These are phyloP conservation scores for Lodderomyces metapsilosis DNA, from an alignment of 1,139 yeast species.

Conservation along the genomic window DNA sequence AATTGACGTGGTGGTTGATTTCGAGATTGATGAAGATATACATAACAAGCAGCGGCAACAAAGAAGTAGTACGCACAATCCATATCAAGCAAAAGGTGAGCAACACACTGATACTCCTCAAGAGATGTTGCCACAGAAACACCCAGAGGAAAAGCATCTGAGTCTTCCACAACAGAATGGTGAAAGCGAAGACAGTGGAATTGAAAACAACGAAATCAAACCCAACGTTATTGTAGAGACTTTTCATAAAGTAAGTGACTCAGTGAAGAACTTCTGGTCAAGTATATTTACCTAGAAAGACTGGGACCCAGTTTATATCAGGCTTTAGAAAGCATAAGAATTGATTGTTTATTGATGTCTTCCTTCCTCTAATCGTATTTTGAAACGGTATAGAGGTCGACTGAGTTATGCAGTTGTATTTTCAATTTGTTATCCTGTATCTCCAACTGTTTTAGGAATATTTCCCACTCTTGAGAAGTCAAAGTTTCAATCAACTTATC, in stretches of 20 bases:
- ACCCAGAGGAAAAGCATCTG: neutral
- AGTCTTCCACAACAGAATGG: neutral
- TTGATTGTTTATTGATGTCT: too few relatives aligned
- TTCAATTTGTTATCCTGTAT: conserved; percentile 15
- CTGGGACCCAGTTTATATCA: too few relatives aligned
- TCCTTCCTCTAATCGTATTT: conserved; percentile 1
- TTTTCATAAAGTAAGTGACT: conserved; percentile 13
- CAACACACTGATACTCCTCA: conserved; percentile 11
- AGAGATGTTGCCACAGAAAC: neutral
- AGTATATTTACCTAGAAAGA: conserved; percentile 12
- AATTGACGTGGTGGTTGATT: conserved; percentile 23
- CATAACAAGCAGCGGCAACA: neutral
- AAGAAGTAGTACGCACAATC: conserved; percentile 3
- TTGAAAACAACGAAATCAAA: conserved; percentile 6
- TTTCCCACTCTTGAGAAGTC: conserved; percentile 27
- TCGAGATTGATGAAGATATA: conserved; percentile 14
- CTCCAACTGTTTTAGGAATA: conserved; percentile 25
- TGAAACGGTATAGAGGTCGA: conserved; percentile 12
- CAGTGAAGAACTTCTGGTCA: conserved; percentile 12
- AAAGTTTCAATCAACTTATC: conserved; percentile 19
- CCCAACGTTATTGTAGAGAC: conserved; percentile 7
- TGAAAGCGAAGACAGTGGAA: conserved; percentile 6
- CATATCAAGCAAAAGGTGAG: conserved; percentile 6
- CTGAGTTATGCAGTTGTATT: conserved; percentile 19
- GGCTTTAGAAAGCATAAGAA: too few relatives aligned